Base-by-base conservation (phyloP, 345 rosid genomes). In the Erysimum cheiranthoides region DNA sequence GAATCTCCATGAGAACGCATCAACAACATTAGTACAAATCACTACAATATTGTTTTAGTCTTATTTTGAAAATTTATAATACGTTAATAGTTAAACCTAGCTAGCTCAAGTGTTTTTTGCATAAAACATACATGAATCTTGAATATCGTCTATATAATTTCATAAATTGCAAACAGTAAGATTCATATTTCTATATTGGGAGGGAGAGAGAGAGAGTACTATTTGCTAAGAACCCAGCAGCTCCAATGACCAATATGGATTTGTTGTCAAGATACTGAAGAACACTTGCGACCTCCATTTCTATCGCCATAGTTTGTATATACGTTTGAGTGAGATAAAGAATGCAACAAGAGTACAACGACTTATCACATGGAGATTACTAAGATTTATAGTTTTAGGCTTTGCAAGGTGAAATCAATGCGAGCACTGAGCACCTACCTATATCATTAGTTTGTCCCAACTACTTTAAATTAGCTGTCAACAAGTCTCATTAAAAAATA, bases 211-310 rank as follows among this genome's bases (percentile, higher is more conserved):
- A 3, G 64, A 27, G 49, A 52, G 25, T 78, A 78, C 81, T 73
- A 13, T 78, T 78, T 49, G 78, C 81, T 72, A 73, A 66, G 63
- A 78, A 78, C 2, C 81, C 81, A 60, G 81, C 76, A 50, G 81
- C 81, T 65, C 81, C 81, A 51, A 52, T 36, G 50, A 78, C 69
- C 73, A 78, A 39, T 43, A 78, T 71, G 40, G 73, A 71, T 71
- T 78, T 78, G 73, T 78, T 78, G 39, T 78, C 81, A 45, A 77
- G 67, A 61, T 71, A 78, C 62, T 72, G 52, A 64, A 78, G 76
- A 57, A 78, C 72, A 78, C 73, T 71, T 1, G 49, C 61, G 31
- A 40, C 35, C 53, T 78, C 77, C 68, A 31, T 71, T 17, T 63
- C 76, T 4, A 67, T 77, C 67, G 80, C 52, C 69, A 68, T 68